Base-by-base conservation (phyloP, 345 rosid genomes). In the Hypericum androsaemum region DNA sequence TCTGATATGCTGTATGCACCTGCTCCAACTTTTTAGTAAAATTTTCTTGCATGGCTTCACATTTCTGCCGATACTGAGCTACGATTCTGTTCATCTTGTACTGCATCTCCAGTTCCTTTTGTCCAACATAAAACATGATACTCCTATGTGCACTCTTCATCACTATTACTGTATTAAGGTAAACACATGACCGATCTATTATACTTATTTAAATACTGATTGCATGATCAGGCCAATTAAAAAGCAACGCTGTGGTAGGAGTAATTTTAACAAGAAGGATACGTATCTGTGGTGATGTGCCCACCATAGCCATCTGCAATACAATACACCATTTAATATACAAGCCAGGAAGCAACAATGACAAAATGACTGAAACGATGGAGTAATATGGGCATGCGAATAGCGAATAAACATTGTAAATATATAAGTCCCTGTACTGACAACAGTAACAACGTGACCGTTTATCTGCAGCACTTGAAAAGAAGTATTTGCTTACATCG, bases 41-140 rank as follows among this genome's bases (percentile, higher is more conserved):
- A 66, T 85, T 88, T 71, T 81, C 92, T 65, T 92, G 96, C 88
- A 84, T 79, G 57, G 70, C 60, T 73, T 87, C 96, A 41, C 88
- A 90, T 78, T 92, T 88, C 75, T 92, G 98, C 52, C 84, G 72
- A 52, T 75, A 92, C 64, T 88, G 96, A 43, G 81, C 80, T 0
- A 78, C 83, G 63, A 88, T 64, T 74, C 80, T 81, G 64, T 77
- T 83, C 95, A 83, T 80, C 80, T 80, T 88, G 74, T 55, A 88
- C 64, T 92, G 95, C 96, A 85, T 85, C 77, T 92, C 96, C 60
- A 88, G 55, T 68, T 92, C 98, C 71, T 77, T 83, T 79, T 92
- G 97, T 55, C 89, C 74, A 41, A 77, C 65, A 68, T 74, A 84
- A 65, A 92, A 92, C 95, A 83, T 85, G 57, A 88, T 82, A 54